A percentile compares a stretch with the other conserved stretches of the same genome.
Evolutionary conservation across 352 stramenopile species (phyloP).

Genomic region (Phytopythium montanum): DNA sequence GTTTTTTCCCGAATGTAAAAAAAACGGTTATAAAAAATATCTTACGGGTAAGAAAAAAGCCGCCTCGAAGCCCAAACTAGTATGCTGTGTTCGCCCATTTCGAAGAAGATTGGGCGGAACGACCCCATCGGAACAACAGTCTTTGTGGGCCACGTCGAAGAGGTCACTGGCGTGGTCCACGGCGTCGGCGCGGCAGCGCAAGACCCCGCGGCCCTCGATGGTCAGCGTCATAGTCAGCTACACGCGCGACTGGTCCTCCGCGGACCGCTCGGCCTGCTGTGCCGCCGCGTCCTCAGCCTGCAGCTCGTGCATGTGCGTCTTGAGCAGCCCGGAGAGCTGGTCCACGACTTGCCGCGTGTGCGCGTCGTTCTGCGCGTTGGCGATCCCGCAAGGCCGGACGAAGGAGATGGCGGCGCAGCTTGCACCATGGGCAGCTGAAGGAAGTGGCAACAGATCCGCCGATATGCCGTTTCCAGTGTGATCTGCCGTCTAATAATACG

Average conservation of each 20-base stretch:
- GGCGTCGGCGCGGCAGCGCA: too few species aligned
- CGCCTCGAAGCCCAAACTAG: too few species aligned
- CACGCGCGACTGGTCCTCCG: constrained; percentile 28
- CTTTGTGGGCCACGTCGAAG: too few species aligned
- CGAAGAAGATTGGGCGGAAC: too few species aligned
- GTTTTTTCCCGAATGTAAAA: too few species aligned
- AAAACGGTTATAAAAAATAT: too few species aligned
- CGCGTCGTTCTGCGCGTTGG: constrained; percentile 39
- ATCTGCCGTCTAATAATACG: not conserved
- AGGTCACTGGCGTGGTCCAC: too few species aligned
- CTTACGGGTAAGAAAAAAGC: too few species aligned
- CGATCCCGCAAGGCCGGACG: constrained; percentile 52
- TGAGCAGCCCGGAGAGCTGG: constrained; percentile 61
- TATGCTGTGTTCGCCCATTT: too few species aligned
- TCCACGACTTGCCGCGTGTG: constrained; percentile 55
- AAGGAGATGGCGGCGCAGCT: constrained; percentile 60
- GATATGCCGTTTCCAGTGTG: not conserved
- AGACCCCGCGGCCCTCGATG: constrained; percentile 47
- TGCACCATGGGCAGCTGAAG: too few species aligned
- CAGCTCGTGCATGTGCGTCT: constrained; percentile 56
- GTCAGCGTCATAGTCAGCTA: constrained; percentile 59
- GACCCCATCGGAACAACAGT: too few species aligned
- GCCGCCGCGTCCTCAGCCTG: constrained; percentile 16
- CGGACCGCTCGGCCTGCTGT: constrained; percentile 3
- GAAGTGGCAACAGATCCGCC: not conserved